phyloP scores from a whole-genome alignment of 495 filamentous ascomycete species.

The Cryomyces antarcticus region DNA sequence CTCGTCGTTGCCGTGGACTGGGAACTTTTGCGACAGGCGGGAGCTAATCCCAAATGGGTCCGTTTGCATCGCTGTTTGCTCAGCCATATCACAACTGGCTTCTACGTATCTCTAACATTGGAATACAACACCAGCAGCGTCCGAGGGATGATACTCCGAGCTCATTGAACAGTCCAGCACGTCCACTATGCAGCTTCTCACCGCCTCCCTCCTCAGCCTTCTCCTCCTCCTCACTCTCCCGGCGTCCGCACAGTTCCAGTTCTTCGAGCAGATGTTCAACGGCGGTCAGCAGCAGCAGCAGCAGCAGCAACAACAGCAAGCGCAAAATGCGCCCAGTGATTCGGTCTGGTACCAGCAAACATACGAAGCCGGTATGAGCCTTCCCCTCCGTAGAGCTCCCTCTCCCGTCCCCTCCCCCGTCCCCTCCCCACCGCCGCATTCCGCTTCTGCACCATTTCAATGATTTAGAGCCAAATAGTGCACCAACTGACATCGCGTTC shows the following conservation, averaged over 20 bases:
- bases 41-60: no score
- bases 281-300: slow-evolving; percentile 40
- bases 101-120: no score
- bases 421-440: neutral
- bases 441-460: neutral
- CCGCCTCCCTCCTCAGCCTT: slow-evolving; percentile 7
- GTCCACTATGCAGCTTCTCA: slow-evolving; percentile 4
- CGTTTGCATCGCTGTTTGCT: no score
- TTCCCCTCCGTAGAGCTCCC: neutral
- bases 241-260: slow-evolving; percentile 49
- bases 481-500: neutral
- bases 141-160: no score
- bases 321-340: slow-evolving; percentile 63
- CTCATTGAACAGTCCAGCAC: neutral
- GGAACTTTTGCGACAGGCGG: no score
- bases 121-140: no score
- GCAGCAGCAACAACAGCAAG: slow-evolving; percentile 25
- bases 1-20: no score
- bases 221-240: slow-evolving; percentile 29
- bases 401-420: slow-evolving; percentile 1
- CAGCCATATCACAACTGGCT: no score
- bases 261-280: slow-evolving; percentile 62
- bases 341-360: slow-evolving; percentile 52
- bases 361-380: slow-evolving; percentile 37
- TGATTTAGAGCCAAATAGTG: neutral